phyloP scores from a whole-genome alignment of 495 filamentous ascomycete genomes.

The Aspergillus cristatus region DNA sequence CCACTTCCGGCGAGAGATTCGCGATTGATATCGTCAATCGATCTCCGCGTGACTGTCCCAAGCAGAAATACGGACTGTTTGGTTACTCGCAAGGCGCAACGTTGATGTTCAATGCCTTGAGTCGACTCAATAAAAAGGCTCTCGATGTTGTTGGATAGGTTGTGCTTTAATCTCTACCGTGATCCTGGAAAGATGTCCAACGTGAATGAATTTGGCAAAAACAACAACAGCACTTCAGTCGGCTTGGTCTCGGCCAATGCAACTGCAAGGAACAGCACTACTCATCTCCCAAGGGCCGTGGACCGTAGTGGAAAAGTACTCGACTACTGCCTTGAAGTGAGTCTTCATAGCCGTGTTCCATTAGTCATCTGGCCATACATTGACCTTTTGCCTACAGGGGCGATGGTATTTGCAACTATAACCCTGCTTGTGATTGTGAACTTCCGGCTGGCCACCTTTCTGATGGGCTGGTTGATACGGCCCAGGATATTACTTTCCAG shows the following conservation, averaged over 20 bases:
- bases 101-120: neutral
- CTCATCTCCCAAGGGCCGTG: neutral
- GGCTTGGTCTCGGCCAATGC: neutral
- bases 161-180: conserved; percentile 1
- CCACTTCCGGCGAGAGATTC: conserved; percentile 1
- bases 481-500: neutral
- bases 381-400: neutral
- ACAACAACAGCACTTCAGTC: neutral
- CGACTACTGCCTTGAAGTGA: conserved; percentile 1
- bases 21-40: neutral
- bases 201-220: neutral
- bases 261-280: neutral
- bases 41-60: neutral
- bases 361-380: neutral
- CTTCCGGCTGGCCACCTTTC: conserved; percentile 2
- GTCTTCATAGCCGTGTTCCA: neutral
- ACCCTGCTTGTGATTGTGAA: neutral
- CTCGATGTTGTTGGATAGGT: neutral
- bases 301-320: conserved; percentile 1
- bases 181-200: conserved; percentile 1
- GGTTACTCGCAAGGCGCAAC: conserved; percentile 1
- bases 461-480: conserved; percentile 1
- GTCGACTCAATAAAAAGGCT: neutral
- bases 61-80: conserved; percentile 1
- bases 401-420: neutral